Percentiles rank a stretch among this genome's conserved stretches.
Conservation (phyloP, 208 protist genomes). For the Trypanosoma brucei region DNA sequence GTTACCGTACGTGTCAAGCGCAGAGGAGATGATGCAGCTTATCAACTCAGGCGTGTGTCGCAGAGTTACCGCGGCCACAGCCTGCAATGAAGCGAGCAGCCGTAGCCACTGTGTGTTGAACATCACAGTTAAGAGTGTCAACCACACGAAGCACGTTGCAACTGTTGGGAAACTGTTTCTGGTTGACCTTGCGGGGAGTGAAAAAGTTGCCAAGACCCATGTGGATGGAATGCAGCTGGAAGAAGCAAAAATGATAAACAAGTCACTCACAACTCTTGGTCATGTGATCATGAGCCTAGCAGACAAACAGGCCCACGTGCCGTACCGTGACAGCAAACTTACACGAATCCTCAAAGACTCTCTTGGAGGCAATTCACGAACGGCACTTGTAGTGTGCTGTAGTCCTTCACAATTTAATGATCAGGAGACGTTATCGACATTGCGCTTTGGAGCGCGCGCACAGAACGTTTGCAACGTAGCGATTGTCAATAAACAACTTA, state of each 20-base stretch:
- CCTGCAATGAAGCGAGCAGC: slow-evolving; percentile 83
- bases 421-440: slow-evolving; percentile 85
- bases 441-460: slow-evolving; percentile 83
- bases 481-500: slow-evolving; percentile 73
- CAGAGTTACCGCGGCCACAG: slow-evolving; percentile 80
- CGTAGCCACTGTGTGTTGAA: slow-evolving; percentile 84
- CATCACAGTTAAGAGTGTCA: slow-evolving; percentile 71
- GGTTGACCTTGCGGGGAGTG: slow-evolving; percentile 87
- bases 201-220: slow-evolving; percentile 86
- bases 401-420: slow-evolving; percentile 73
- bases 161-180: slow-evolving; percentile 85
- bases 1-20: slow-evolving; percentile 72
- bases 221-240: slow-evolving; percentile 78
- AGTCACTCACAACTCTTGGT: slow-evolving; percentile 83
- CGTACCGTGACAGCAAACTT: slow-evolving; percentile 87
- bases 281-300: slow-evolving; percentile 81
- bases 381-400: slow-evolving; percentile 87
- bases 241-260: slow-evolving; percentile 92
- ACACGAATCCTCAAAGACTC: slow-evolving; percentile 87
- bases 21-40: slow-evolving; percentile 85
- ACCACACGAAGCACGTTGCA: slow-evolving; percentile 45
- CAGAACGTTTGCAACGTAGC: slow-evolving; percentile 83
- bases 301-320: slow-evolving; percentile 63
- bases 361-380: slow-evolving; percentile 86
- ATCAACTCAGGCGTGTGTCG: slow-evolving; percentile 63